These are phyloP conservation scores for Coniferiporia weirii DNA, from an alignment of 1,284 basidiomycete species.

Conservation along the genomic window DNA sequence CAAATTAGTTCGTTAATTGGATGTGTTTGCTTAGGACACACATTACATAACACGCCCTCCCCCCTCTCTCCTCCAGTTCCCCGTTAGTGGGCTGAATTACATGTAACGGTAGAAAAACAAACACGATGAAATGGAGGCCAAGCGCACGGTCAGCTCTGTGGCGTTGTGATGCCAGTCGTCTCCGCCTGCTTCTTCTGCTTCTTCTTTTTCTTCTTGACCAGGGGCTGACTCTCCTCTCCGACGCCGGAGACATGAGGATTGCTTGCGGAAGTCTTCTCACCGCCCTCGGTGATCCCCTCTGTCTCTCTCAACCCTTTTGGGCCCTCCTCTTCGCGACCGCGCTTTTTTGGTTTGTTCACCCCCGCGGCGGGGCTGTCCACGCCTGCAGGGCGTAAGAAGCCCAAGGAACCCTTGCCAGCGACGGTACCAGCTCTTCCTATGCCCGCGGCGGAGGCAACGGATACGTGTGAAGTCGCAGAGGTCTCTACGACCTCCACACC, in stretches of 20 bases:
- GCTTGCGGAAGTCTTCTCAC: neutral
- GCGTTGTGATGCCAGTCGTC: neutral
- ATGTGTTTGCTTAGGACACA: too few species aligned
- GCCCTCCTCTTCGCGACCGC: neutral
- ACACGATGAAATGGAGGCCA: too few species aligned
- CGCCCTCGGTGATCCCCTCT: neutral
- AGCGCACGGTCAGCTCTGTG: too few species aligned
- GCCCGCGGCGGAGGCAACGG: neutral
- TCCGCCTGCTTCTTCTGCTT: constrained; percentile 1
- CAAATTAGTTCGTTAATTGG: too few species aligned
- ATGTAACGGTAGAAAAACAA: too few species aligned
- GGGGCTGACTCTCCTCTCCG: neutral
- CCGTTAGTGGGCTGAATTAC: too few species aligned
- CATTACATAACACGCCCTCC: too few species aligned
- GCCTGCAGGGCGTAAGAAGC: constrained; percentile 16
- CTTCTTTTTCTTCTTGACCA: constrained; percentile 6
- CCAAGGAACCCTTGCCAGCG: constrained; percentile 1
- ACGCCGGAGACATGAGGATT: neutral
- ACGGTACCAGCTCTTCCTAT: neutral
- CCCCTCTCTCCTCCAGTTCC: too few species aligned
- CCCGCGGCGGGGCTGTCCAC: constrained; percentile 11
- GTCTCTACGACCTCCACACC: neutral
- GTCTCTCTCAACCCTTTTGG: neutral
- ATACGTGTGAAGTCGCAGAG: neutral
- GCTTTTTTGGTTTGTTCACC: constrained; percentile 5